Conservation (phyloP, 2,329 filamentous ascomycete species). For the Aureobasidium sp. region DNA sequence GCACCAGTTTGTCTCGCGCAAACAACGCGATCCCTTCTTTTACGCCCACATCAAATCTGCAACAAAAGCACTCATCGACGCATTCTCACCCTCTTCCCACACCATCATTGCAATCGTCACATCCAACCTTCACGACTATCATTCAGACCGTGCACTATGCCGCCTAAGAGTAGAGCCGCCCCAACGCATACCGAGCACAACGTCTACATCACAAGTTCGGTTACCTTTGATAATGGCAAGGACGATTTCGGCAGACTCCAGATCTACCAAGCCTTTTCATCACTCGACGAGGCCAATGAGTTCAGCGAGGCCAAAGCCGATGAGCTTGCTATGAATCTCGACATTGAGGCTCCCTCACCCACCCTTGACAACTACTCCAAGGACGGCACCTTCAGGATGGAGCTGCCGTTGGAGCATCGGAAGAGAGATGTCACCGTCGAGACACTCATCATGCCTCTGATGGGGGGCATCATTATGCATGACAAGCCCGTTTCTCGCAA, state of each 20-base stretch:
- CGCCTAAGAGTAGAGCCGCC: background rate
- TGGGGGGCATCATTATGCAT: background rate
- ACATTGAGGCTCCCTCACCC: background rate
- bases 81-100: too few species aligned
- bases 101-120: background rate
- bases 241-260: background rate
- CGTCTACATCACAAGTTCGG: background rate
- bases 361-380: background rate
- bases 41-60: too few species aligned
- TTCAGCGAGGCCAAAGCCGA: background rate
- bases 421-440: background rate
- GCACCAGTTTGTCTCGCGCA: too few species aligned
- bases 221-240: background rate
- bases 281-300: constrained; percentile 4
- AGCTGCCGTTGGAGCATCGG: background rate
- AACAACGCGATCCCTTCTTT: too few species aligned
- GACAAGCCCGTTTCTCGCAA: background rate
- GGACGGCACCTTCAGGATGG: background rate
- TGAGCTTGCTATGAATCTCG: background rate
- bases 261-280: background rate
- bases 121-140: background rate
- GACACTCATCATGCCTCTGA: background rate
- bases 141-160: background rate
- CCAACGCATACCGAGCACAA: background rate
- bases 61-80: too few species aligned